A percentile compares a stretch with the other conserved stretches of the same genome.
Conservation (phyloP, 345 rosid genomes). For the Sonneratia caseolaris region DNA sequence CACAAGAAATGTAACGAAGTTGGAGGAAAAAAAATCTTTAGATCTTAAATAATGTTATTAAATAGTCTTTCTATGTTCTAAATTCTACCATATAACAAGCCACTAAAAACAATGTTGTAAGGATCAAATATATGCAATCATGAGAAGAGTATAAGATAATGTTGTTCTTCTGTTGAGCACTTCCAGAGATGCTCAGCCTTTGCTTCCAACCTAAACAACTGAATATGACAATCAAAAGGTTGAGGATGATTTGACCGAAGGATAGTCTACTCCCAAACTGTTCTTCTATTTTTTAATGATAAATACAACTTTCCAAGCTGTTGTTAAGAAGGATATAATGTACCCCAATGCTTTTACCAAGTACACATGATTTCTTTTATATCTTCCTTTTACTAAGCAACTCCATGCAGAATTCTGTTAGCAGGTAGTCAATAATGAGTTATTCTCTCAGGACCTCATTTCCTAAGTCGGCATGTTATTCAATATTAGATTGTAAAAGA, state of each 20-base stretch:
- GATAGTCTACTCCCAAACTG: neutral
- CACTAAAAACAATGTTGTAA: neutral
- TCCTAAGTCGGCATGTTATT: neutral
- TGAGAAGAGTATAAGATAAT: neutral
- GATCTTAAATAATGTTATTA: neutral
- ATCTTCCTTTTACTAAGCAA: neutral
- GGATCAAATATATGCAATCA: neutral
- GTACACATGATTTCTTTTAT: neutral
- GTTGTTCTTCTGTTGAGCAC: neutral
- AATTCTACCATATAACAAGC: neutral
- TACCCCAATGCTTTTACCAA: neutral
- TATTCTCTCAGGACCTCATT: neutral
- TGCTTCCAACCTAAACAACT: neutral
- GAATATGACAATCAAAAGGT: neutral
- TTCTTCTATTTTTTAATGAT: too few relatives aligned
- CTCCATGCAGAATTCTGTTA: neutral
- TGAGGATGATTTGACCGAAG: neutral
- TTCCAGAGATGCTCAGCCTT: neutral
- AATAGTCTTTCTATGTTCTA: neutral
- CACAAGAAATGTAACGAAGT: neutral
- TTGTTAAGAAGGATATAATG: neutral
- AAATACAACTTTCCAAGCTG: neutral
- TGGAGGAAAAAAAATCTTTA: neutral
- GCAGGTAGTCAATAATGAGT: neutral
- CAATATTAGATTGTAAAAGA: neutral